A percentile compares a stretch with the other conserved stretches of the same genome.
These are phyloP conservation scores for Schizochytrium sp. DNA, from an alignment of 108 stramenopile genomes.

Conservation along the genomic window DNA sequence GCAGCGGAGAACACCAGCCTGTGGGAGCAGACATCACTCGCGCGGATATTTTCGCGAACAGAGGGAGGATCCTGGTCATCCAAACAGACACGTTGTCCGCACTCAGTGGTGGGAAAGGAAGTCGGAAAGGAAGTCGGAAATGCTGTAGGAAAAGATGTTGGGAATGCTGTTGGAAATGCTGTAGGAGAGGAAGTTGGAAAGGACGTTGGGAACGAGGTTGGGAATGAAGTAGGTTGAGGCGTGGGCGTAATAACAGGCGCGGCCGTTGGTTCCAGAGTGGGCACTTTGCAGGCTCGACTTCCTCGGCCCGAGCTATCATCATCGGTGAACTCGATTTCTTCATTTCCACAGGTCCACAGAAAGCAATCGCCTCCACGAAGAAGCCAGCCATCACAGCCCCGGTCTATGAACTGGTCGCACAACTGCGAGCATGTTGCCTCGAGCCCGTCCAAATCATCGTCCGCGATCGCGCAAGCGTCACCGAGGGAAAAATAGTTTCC, in stretches of 20 bases:
- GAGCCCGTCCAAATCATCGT: background rate
- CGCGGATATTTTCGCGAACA: background rate
- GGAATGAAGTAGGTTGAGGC: background rate
- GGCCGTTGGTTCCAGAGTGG: background rate
- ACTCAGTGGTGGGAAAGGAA: background rate
- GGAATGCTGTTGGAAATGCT: background rate
- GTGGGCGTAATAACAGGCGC: background rate
- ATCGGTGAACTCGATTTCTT: background rate
- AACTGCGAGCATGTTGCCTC: background rate
- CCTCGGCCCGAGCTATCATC: background rate
- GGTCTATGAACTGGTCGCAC: background rate
- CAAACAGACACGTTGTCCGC: background rate
- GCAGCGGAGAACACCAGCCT: background rate
- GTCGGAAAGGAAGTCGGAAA: background rate
- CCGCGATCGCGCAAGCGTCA: background rate
- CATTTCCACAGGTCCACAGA: background rate
- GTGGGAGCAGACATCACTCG: background rate
- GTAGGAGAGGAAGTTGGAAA: background rate
- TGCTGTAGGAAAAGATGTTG: background rate
- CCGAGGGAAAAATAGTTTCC: background rate
- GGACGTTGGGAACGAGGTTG: background rate
- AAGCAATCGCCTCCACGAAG: background rate
- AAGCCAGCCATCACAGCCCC: background rate
- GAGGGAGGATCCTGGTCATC: background rate
- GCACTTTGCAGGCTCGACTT: background rate